Base-by-base conservation (phyloP, 2,329 filamentous ascomycete species). In the Diaporthe nobilis region DNA sequence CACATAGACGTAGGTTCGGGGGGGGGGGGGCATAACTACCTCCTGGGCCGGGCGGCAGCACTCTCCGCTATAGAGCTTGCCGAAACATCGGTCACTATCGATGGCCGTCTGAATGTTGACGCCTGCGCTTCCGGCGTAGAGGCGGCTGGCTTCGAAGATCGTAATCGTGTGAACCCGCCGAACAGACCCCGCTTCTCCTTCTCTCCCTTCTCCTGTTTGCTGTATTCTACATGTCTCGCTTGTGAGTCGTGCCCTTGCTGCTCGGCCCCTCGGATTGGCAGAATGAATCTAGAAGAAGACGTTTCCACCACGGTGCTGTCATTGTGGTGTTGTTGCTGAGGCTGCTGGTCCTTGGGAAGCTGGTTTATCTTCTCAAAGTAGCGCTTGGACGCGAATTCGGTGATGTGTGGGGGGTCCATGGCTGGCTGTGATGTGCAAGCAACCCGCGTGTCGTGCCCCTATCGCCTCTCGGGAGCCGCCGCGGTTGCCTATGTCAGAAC, bases 321-420 rank as follows among this genome's bases (percentile, higher is more conserved):
- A 37, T 68, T 63, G 10, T 73, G 77, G 77, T 84, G 78, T 53
- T 77, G 80, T 74, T 85, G 85, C 78, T 84, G 82, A 78, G 87
- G 86, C 25, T 84, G 85, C 78, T 84, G 86, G 42, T 88, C 84
- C 81, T 86, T 87, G 81, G 84, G 89, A 79, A 85, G 87, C 83
- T 91, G 89, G 75, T 85, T 87, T 77, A 92, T 82, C 83, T 93
- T 93, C 73, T 88, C 88, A 78, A 92, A 91, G 81, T 92, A 93
- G 78, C 89, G 89, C 82, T 90, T 87, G 60, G 91, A 93, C 77
- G 90, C 91, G 84, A 93, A 93, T 82, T 93, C 91, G 76, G 91
- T 92, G 77, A 91, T 87, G 78, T 92, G 91, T 79, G 88, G 87
- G 80, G 89, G 90, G 78, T 92, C 91, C 90, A 92, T 92, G 80